A percentile compares a stretch with the other conserved stretches of the same genome.
Evolutionary conservation across 176 grass and related monocot species (phyloP).

Genomic region (Eleusine coracana): DNA sequence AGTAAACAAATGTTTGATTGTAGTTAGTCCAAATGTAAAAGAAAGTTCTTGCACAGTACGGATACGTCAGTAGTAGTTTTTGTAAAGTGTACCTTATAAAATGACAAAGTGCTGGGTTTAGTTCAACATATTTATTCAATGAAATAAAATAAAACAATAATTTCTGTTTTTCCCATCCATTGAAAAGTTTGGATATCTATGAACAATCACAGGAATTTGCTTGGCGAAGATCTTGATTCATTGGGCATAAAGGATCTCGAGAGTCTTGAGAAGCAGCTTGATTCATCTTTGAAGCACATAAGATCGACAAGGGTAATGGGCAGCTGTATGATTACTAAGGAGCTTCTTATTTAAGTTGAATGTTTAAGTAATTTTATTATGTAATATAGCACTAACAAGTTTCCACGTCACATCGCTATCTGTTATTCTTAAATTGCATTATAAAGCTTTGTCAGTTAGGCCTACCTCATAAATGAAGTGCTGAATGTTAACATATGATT

Average conservation of each 20-base stretch:
- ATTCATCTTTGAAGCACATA: slow-evolving; percentile 85
- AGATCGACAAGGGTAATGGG: slow-evolving; percentile 80
- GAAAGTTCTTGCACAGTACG: background rate
- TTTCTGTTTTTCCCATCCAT: background rate
- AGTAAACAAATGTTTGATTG: background rate
- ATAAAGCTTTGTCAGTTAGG: background rate
- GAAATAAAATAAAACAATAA: background rate
- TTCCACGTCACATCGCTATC: background rate
- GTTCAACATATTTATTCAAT: background rate
- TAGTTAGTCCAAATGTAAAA: background rate
- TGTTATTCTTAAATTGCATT: background rate
- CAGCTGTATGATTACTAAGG: background rate
- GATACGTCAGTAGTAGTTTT: background rate
- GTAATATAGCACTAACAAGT: background rate
- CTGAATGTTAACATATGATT: too few relatives aligned
- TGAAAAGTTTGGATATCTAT: slow-evolving; percentile 1
- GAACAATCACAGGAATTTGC: slow-evolving; percentile 71
- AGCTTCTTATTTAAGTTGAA: background rate
- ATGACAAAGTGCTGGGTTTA: background rate
- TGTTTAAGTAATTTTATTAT: background rate
- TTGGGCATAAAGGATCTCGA: slow-evolving; percentile 81
- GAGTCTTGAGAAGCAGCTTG: slow-evolving; percentile 81
- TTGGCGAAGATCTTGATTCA: slow-evolving; percentile 75
- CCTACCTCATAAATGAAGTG: background rate
- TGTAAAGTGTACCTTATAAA: background rate